Evolutionary conservation across 371 early-diverging fungal species (phyloP).

Genomic region (Funneliformis caledonium): DNA sequence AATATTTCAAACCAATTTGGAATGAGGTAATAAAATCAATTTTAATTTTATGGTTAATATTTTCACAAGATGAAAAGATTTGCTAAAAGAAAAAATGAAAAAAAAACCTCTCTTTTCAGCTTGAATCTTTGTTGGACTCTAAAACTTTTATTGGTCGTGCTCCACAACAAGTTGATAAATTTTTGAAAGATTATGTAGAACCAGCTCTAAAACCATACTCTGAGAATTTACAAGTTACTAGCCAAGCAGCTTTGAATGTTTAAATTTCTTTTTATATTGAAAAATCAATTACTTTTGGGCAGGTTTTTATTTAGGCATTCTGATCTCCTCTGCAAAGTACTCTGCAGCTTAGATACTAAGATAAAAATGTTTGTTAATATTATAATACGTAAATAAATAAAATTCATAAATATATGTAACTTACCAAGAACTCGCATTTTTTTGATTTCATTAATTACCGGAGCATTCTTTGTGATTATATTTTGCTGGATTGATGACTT

Average conservation of each 20-base stretch:
- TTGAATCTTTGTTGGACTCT: constrained; percentile 86
- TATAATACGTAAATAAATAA: background rate
- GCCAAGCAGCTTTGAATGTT: constrained; percentile 66
- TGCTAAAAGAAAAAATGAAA: constrained; percentile 15
- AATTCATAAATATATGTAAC: background rate
- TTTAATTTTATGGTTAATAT: background rate
- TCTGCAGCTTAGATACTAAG: constrained; percentile 22
- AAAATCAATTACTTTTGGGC: too few species aligned
- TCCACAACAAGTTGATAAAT: constrained; percentile 90
- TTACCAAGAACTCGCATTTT: constrained; percentile 29
- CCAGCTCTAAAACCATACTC: constrained; percentile 86
- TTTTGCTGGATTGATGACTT: constrained; percentile 26
- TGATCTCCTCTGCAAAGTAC: constrained; percentile 19
- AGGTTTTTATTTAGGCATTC: constrained; percentile 2
- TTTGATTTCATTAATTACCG: constrained; percentile 18
- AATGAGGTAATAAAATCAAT: constrained; percentile 51
- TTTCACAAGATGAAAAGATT: background rate
- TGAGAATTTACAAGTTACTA: constrained; percentile 54
- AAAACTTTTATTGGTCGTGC: constrained; percentile 95
- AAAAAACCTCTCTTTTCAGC: constrained; percentile 43
- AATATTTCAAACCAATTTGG: constrained; percentile 90
- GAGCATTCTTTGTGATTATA: background rate
- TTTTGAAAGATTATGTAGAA: constrained; percentile 81
- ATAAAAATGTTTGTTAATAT: constrained; percentile 9
- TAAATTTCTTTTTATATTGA: constrained; percentile 44